Conservation (phyloP, 345 rosid species). For the Gossypium herbaceum region DNA sequence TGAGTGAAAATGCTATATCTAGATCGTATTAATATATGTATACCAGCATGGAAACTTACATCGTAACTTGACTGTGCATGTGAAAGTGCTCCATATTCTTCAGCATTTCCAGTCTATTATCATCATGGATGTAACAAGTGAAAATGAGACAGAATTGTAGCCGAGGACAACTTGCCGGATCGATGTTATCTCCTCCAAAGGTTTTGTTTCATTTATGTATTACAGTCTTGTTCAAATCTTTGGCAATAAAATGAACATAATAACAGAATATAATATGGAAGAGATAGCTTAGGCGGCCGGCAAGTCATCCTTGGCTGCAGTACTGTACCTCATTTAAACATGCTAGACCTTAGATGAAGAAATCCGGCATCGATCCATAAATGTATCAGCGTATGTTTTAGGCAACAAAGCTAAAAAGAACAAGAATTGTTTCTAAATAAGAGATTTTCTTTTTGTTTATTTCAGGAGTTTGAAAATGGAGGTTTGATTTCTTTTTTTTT, state of each 20-base stretch:
- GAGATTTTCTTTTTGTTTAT: neutral
- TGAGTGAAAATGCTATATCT: neutral
- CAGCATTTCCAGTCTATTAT: neutral
- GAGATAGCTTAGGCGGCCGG: slow-evolving; percentile 16
- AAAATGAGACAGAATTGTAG: slow-evolving; percentile 29
- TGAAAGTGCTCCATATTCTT: neutral
- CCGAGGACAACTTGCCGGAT: slow-evolving; percentile 41
- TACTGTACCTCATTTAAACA: slow-evolving; percentile 27
- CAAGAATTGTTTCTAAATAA: no score
- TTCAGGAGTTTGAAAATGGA: neutral
- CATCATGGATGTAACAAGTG: slow-evolving; percentile 34
- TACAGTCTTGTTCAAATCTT: no score
- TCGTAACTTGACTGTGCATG: neutral
- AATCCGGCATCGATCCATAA: neutral
- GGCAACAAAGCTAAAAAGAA: no score
- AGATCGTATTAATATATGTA: no score
- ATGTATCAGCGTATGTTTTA: neutral
- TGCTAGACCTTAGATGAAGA: slow-evolving; percentile 31
- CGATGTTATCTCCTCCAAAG: neutral
- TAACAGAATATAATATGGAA: neutral
- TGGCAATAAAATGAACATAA: neutral
- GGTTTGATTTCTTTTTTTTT: neutral
- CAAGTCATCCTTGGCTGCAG: slow-evolving; percentile 56
- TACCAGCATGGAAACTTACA: neutral
- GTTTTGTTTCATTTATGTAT: neutral